Base-by-base conservation (phyloP, 352 stramenopile species). In the Globisporangium rhizosaccharum region DNA sequence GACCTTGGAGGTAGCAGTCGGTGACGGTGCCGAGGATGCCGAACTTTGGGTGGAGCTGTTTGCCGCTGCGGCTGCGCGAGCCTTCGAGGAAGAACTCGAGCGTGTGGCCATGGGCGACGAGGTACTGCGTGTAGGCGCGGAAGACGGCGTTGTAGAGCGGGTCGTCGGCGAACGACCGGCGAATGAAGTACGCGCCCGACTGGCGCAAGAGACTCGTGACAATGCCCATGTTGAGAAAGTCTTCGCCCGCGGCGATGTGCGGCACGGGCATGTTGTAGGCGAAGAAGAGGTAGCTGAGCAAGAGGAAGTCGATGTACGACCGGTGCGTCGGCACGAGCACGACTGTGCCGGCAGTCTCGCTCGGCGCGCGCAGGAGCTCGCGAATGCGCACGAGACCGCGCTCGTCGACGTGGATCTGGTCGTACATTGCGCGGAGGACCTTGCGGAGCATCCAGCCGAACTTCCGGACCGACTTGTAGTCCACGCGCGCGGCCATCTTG, bases 21-120 rank as follows among this genome's bases (percentile, higher is more conserved):
- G 92, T 76, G 23, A 92, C 79, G 4, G 83, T 75, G 33, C 67
- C 79, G 2, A 94, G 70, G 28, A 92, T 79, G 17, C 85, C 85
- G 57, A 94, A 90, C 62, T 92, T 90, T 15, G 85, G 85, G 42
- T 85, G 76, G 6, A 94, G 62, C 44, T 92, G 80, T 66, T 94
- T 94, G 33, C 85, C 85, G 49, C 81, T 92, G 41, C 85, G 79
- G 62, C 85, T 94, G 51, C 85, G 82, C 15, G 74, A 89, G 47
- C 85, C 85, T 69, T 94, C 85, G 18, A 94, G 86, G 59, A 94
- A 94, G 59, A 94, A 94, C 68, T 94, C 85, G 55, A 94, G 71
- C 45, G 80, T 90, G 60, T 92, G 83, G 36, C 84, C 82, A 55
- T 81, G 76, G 9, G 73, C 73, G 17, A 92, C 71, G 53, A 92